These are phyloP conservation scores for Artemisia argyi DNA, from an alignment of 129 eudicot species.

Conservation along the genomic window DNA sequence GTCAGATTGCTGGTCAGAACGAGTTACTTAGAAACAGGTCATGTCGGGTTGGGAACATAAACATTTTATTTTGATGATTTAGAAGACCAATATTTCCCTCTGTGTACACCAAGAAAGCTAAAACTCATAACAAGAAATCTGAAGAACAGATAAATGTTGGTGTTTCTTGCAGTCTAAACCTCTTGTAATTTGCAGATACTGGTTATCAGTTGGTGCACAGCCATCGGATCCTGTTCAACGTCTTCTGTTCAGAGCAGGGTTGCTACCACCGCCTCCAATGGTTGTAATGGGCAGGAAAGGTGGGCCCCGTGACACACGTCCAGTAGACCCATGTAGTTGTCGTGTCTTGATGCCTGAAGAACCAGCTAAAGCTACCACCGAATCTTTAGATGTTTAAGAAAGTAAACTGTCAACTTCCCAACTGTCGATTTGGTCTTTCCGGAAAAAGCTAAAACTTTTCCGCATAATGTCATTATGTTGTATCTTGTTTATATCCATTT, in stretches of 20 bases:
- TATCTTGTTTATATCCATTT: no score
- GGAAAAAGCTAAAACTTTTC: neutral
- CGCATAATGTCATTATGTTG: neutral
- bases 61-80: no score
- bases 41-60: no score
- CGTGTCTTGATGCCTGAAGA: conserved; percentile 46
- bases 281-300: conserved; percentile 94
- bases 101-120: no score
- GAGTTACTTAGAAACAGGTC: no score
- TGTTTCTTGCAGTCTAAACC: neutral
- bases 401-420: neutral
- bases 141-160: no score
- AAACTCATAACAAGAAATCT: no score
- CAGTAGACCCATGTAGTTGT: conserved; percentile 76
- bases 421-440: conserved; percentile 20
- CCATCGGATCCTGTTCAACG: conserved; percentile 95
- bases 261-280: conserved; percentile 97
- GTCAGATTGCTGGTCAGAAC: no score
- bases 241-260: conserved; percentile 85
- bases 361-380: conserved; percentile 27
- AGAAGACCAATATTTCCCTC: no score
- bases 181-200: conserved; percentile 50
- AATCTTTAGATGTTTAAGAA: conserved; percentile 13
- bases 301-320: conserved; percentile 80
- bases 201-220: conserved; percentile 99